A percentile compares a stretch with the other conserved stretches of the same genome.
Evolutionary conservation across 2,329 filamentous ascomycete species (phyloP).

Genomic region (Aspergillus sp.): DNA sequence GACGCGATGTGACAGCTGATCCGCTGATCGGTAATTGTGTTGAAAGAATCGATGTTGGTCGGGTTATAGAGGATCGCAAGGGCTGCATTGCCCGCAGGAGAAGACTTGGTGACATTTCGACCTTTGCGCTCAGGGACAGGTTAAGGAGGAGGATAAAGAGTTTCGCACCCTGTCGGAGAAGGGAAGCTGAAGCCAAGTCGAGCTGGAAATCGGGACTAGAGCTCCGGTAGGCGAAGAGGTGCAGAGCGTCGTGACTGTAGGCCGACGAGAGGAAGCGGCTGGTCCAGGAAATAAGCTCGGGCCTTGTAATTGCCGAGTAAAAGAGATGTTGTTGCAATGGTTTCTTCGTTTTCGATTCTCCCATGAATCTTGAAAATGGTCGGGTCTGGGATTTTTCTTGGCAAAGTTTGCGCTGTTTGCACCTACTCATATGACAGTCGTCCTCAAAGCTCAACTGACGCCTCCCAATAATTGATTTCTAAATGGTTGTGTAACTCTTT

Average conservation of each 20-base stretch:
- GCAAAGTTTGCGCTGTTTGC: conserved; percentile 39
- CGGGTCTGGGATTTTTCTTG: conserved; percentile 35
- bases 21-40: conserved; percentile 23
- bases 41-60: conserved; percentile 28
- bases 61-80: conserved; percentile 33
- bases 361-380: not conserved
- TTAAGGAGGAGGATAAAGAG: not conserved
- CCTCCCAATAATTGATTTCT: too few relatives aligned
- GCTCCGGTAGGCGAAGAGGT: not conserved
- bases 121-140: not conserved
- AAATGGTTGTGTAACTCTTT: too few relatives aligned
- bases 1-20: conserved; percentile 21
- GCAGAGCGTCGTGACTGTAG: not conserved
- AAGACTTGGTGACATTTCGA: conserved; percentile 35
- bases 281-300: not conserved
- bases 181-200: not conserved
- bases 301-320: not conserved
- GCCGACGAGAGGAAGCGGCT: not conserved
- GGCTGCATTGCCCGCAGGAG: conserved; percentile 39
- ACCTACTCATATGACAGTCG: conserved; percentile 2
- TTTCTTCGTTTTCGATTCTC: not conserved
- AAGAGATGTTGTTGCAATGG: not conserved
- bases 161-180: not conserved
- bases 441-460: too few relatives aligned
- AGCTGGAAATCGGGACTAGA: not conserved